These are phyloP conservation scores for Ophiostoma tasmaniense DNA, from an alignment of 2,329 filamentous ascomycete species.

Conservation along the genomic window DNA sequence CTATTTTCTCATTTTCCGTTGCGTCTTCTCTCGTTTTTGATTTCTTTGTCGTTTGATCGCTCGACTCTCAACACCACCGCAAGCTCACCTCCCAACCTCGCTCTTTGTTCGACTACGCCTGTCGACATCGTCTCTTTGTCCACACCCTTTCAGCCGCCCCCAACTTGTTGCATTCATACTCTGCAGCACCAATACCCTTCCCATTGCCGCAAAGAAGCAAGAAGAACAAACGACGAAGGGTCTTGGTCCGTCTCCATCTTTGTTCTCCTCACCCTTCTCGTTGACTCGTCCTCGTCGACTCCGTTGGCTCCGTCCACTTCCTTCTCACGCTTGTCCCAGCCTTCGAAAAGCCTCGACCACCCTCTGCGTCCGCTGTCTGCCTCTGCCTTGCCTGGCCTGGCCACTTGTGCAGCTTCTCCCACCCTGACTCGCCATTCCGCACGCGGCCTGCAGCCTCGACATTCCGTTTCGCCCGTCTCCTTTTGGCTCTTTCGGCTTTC, in stretches of 20 bases:
- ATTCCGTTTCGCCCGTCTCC: neutral
- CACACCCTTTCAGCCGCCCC: neutral
- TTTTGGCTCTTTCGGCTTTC: neutral
- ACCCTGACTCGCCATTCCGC: neutral
- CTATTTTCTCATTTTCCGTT: too few species aligned
- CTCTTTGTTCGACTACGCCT: neutral
- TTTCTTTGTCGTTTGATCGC: neutral
- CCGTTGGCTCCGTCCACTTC: neutral
- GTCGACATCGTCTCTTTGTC: neutral
- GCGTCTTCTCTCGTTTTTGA: neutral
- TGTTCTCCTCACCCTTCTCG: neutral
- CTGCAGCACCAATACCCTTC: neutral
- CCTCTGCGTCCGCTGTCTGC: neutral
- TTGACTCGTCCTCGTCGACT: neutral
- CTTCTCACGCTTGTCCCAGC: neutral
- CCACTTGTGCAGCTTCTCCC: neutral
- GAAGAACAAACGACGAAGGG: neutral
- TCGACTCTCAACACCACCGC: neutral
- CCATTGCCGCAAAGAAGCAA: neutral
- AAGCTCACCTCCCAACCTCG: neutral
- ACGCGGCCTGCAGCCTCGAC: neutral
- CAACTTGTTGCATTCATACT: slow-evolving; percentile 2
- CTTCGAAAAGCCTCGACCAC: neutral
- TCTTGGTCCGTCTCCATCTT: neutral
- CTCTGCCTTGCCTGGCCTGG: too few species aligned